A percentile compares a stretch with the other conserved stretches of the same genome.
phyloP scores from a whole-genome alignment of 495 filamentous ascomycete genomes.

The Aeminium ludgeri region DNA sequence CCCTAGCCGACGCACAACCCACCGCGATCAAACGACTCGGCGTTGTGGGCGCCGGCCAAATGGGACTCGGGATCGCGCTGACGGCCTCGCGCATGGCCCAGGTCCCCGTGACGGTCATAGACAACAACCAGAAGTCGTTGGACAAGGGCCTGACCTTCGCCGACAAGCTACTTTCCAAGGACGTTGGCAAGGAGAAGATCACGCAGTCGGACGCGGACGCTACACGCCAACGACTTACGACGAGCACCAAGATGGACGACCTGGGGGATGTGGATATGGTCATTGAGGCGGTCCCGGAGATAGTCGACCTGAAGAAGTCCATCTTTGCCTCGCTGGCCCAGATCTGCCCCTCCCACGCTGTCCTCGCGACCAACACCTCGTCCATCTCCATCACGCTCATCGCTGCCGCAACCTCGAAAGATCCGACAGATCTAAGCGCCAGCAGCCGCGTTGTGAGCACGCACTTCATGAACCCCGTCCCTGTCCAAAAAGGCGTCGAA shows the following conservation, averaged over 20 bases:
- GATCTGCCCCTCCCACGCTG: slow-evolving; percentile 69
- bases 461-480: slow-evolving; percentile 99
- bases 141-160: slow-evolving; percentile 87
- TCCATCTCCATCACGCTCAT: slow-evolving; percentile 96
- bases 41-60: slow-evolving; percentile 78
- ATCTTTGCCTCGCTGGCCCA: slow-evolving; percentile 77
- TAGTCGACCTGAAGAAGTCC: slow-evolving; percentile 61
- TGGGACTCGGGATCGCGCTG: slow-evolving; percentile 87
- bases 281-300: slow-evolving; percentile 95
- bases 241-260: slow-evolving; percentile 58
- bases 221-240: slow-evolving; percentile 45
- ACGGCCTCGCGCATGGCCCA: slow-evolving; percentile 76
- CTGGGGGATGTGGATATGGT: slow-evolving; percentile 86
- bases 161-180: slow-evolving; percentile 88
- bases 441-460: slow-evolving; percentile 83
- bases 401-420: slow-evolving; percentile 56
- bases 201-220: slow-evolving; percentile 60
- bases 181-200: slow-evolving; percentile 68
- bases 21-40: slow-evolving; percentile 76
- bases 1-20: slow-evolving; percentile 28
- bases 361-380: slow-evolving; percentile 93
- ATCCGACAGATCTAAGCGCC: slow-evolving; percentile 62
- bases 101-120: slow-evolving; percentile 74
- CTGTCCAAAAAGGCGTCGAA: slow-evolving; percentile 92
- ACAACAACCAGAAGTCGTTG: slow-evolving; percentile 69